Percentiles rank a stretch among this genome's conserved stretches.
Conservation (phyloP, 2,329 filamentous ascomycete species). For the Aschersonia sp. region DNA sequence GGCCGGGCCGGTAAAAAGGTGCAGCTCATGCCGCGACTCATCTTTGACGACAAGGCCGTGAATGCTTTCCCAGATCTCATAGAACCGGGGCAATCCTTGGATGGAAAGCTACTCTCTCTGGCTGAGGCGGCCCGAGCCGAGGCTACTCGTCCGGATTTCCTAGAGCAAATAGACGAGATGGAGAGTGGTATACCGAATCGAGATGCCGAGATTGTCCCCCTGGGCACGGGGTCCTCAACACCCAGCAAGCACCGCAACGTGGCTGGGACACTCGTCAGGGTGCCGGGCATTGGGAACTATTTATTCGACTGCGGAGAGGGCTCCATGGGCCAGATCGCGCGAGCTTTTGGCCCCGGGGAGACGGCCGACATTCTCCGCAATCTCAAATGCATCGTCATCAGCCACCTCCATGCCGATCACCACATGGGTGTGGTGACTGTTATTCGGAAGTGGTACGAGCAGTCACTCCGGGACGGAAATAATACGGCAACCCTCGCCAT, state of each 20-base stretch:
- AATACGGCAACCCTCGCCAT: constrained; percentile 40
- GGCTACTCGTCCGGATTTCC: constrained; percentile 28
- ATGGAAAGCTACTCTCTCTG: constrained; percentile 31
- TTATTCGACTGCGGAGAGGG: constrained; percentile 87
- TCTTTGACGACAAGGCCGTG: constrained; percentile 30
- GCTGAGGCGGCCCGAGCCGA: constrained; percentile 32
- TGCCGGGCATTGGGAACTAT: constrained; percentile 78
- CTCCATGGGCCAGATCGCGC: constrained; percentile 73
- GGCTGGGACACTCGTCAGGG: constrained; percentile 69
- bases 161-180: constrained; percentile 30
- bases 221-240: constrained; percentile 81
- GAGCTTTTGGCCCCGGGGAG: constrained; percentile 52
- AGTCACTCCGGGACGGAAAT: constrained; percentile 19
- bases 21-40: constrained; percentile 30
- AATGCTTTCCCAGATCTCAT: constrained; percentile 32
- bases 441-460: constrained; percentile 67
- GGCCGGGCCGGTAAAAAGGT: constrained; percentile 30
- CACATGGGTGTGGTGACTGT: constrained; percentile 74
- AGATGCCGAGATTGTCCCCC: constrained; percentile 69
- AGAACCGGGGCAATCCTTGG: constrained; percentile 24
- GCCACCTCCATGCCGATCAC: constrained; percentile 91
- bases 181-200: constrained; percentile 55
- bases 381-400: constrained; percentile 78
- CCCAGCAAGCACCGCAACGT: constrained; percentile 95
- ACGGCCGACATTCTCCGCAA: constrained; percentile 60